Base-by-base conservation (phyloP, 148 eudicot genomes). In the Cornus controversa region DNA sequence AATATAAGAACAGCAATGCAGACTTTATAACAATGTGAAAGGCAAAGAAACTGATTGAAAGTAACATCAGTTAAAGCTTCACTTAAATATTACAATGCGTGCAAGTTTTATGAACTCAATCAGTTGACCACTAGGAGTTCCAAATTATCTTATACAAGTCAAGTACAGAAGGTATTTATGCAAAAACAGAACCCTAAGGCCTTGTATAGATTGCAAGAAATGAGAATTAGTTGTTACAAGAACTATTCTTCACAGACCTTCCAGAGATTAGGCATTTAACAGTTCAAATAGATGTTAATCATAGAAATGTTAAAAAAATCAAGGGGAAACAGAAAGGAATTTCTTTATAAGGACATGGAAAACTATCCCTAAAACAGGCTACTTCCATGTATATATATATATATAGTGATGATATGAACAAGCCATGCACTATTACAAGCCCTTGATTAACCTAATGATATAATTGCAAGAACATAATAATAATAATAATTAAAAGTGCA, bases 1-100 rank as follows among this genome's bases (percentile, higher is more conserved):
- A 36, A 31, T 68, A 69, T 80, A 54, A 80, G 65, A 53, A 62
- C 8, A 74, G 65, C 2, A 81, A 72, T 73, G 13, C 77, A 24
- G 34, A 66, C 26, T 11, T 40, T 23, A 23, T 11, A 54, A 25
- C 31, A 47, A 71, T 40, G 26, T 8, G 23, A 16, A 34, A 64
- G 40, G 66, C 20, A 54, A 67, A 15, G 29, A 79, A 74, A 37
- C 69, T n/a, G n/a, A 66, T 31, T 66, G 28, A 50, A 45, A 13
- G 10, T 18, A 45, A 29, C 16, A 34, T 20, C 26, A 14, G 4
- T 40, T 40, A 40, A 40, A 0, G 10, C 10, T 40, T 40, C 10
- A 31, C 34, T 2, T 31, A 31, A 31, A 31, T 31, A 2, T 31
- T 31, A 31, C 4, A 31, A 31, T 31, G 34, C 34, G 4, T 27